These are phyloP conservation scores for Crithidia bombi DNA, from an alignment of 208 protist genomes.

Conservation along the genomic window DNA sequence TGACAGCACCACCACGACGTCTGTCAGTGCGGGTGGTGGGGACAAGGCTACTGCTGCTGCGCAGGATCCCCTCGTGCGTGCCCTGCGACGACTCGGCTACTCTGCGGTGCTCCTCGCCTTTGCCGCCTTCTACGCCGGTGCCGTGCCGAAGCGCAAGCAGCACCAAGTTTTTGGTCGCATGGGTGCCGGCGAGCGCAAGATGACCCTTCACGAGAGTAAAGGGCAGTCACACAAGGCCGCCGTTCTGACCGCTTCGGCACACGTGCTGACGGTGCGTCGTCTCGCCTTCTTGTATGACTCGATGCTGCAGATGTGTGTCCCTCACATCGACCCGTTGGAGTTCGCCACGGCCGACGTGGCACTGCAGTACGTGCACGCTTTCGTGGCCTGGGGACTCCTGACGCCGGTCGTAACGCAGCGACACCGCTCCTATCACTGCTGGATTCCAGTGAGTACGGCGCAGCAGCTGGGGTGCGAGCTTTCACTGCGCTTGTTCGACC, in stretches of 20 bases:
- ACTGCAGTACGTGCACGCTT: slow-evolving; percentile 62
- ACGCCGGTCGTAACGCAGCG: slow-evolving; percentile 40
- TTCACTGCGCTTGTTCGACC: slow-evolving; percentile 71
- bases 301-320: slow-evolving; percentile 65
- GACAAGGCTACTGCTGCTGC: background rate
- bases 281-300: slow-evolving; percentile 71
- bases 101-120: slow-evolving; percentile 81
- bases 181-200: slow-evolving; percentile 4
- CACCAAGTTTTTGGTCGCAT: slow-evolving; percentile 54
- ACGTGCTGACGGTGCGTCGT: slow-evolving; percentile 48
- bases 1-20: background rate
- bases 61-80: slow-evolving; percentile 51
- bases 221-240: slow-evolving; percentile 74
- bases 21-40: background rate
- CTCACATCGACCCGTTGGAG: slow-evolving; percentile 77
- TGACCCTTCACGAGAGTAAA: slow-evolving; percentile 30
- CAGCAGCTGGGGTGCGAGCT: slow-evolving; percentile 61
- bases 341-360: slow-evolving; percentile 60
- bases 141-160: slow-evolving; percentile 69
- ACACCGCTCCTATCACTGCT: slow-evolving; percentile 67
- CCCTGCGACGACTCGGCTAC: slow-evolving; percentile 65
- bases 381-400: slow-evolving; percentile 81
- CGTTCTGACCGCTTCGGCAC: slow-evolving; percentile 66
- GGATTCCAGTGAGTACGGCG: slow-evolving; percentile 80
- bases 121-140: slow-evolving; percentile 80